Evolutionary conservation across 2,329 filamentous ascomycete species (phyloP).

Genomic region (Ophioceras dolichostomum): DNA sequence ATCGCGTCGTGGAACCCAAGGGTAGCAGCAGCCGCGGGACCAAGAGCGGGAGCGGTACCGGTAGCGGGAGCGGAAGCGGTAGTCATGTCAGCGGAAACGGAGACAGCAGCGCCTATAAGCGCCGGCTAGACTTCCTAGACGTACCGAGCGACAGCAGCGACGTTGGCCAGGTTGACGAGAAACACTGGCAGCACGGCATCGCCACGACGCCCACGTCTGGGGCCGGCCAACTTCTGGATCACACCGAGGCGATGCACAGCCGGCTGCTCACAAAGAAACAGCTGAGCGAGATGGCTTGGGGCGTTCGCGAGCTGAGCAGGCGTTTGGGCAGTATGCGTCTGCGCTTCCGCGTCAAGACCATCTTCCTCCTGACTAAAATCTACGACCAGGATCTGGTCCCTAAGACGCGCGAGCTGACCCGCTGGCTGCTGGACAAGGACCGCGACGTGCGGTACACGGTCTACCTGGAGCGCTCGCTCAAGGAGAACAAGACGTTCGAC

Average conservation of each 20-base stretch:
- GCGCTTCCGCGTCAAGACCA: constrained; percentile 65
- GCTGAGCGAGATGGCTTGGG: constrained; percentile 93
- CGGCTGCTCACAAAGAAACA: constrained; percentile 91
- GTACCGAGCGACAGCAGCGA: constrained; percentile 24
- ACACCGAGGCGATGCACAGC: constrained; percentile 30
- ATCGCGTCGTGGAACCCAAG: constrained; percentile 21
- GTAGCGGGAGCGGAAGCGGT: not conserved
- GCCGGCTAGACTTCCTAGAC: constrained; percentile 2
- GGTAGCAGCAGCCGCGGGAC: constrained; percentile 10
- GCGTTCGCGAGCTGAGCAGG: constrained; percentile 81
- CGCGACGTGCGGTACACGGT: constrained; percentile 60
- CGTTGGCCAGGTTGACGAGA: constrained; percentile 44
- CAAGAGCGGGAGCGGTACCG: constrained; percentile 5
- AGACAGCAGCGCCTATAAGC: not conserved
- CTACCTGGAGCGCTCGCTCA: constrained; percentile 69
- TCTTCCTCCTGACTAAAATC: constrained; percentile 88
- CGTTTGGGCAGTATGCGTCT: constrained; percentile 73
- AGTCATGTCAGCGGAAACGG: not conserved
- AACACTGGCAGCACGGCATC: constrained; percentile 32
- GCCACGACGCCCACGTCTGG: constrained; percentile 12
- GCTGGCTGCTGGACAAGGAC: constrained; percentile 69
- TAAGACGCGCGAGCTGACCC: constrained; percentile 63
- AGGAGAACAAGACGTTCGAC: constrained; percentile 62
- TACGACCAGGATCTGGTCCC: constrained; percentile 70
- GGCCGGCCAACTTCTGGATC: constrained; percentile 27